A percentile compares a stretch with the other conserved stretches of the same genome.
Conservation (phyloP, 1,284 basidiomycete genomes). For the Ceratobasidium sp. region DNA sequence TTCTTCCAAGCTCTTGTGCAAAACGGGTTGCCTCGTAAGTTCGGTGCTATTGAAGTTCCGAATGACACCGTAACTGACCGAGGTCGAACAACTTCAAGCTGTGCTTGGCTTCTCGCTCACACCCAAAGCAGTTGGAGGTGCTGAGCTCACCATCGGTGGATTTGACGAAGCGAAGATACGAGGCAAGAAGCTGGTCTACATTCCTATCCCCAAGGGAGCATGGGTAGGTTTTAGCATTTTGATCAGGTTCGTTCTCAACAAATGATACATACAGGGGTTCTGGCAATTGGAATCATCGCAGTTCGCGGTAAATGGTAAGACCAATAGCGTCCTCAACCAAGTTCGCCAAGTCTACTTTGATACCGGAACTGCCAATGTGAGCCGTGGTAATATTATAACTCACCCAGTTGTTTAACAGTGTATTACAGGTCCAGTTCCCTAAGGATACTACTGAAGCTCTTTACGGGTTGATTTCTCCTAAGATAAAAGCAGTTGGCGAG, state of each 20-base stretch:
- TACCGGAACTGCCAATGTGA: conserved; percentile 68
- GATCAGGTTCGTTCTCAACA: neutral
- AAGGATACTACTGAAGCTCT: conserved; percentile 57
- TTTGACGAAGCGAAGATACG: conserved; percentile 67
- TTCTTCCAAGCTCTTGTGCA: conserved; percentile 19
- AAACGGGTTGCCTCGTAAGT: conserved; percentile 17
- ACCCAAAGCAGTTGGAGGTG: conserved; percentile 64
- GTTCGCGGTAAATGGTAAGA: conserved; percentile 68
- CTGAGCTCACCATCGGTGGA: conserved; percentile 69
- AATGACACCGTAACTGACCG: neutral
- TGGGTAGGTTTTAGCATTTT: conserved; percentile 47
- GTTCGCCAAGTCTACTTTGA: conserved; percentile 67
- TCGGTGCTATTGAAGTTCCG: neutral
- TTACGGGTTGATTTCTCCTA: conserved; percentile 69
- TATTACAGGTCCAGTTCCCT: conserved; percentile 31
- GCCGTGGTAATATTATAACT: conserved; percentile 52
- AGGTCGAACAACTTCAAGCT: conserved; percentile 54
- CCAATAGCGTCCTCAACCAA: conserved; percentile 60
- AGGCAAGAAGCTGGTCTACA: conserved; percentile 62
- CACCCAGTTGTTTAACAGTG: neutral
- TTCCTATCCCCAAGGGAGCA: conserved; percentile 56
- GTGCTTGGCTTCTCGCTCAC: conserved; percentile 69
- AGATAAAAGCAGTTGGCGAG: conserved; percentile 64
- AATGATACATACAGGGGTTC: conserved; percentile 49
- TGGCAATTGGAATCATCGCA: conserved; percentile 66